Percentiles rank a stretch among this genome's conserved stretches.
Evolutionary conservation across 2,329 filamentous ascomycete species (phyloP).

Genomic region (Curvularia sp.): DNA sequence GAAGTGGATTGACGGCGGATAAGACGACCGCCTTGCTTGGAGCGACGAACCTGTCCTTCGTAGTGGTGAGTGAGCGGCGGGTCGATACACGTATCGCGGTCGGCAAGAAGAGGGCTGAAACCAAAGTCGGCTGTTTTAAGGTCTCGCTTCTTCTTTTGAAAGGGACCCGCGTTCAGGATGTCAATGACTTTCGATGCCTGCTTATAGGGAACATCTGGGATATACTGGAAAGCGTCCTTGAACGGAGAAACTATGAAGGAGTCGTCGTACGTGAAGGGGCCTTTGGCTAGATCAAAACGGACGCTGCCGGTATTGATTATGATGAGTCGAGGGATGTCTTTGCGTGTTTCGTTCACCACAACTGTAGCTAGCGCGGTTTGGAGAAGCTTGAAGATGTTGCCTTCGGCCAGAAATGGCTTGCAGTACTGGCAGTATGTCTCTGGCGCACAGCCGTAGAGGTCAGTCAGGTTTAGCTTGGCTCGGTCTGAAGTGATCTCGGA

Average conservation of each 20-base stretch:
- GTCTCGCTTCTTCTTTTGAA: slow-evolving; percentile 46
- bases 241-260: slow-evolving; percentile 65
- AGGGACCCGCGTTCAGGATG: slow-evolving; percentile 55
- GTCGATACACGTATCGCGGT: slow-evolving; percentile 58
- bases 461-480: slow-evolving; percentile 61
- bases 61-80: slow-evolving; percentile 50
- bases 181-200: slow-evolving; percentile 52
- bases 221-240: slow-evolving; percentile 60
- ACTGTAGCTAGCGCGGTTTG: slow-evolving; percentile 58
- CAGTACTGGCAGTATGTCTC: slow-evolving; percentile 66
- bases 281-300: slow-evolving; percentile 68
- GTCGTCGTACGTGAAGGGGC: slow-evolving; percentile 65
- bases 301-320: slow-evolving; percentile 67
- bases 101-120: slow-evolving; percentile 47
- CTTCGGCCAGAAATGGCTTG: slow-evolving; percentile 59
- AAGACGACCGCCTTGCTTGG: slow-evolving; percentile 49
- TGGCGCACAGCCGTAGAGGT: slow-evolving; percentile 67
- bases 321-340: slow-evolving; percentile 61
- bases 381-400: slow-evolving; percentile 64
- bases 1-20: slow-evolving; percentile 58
- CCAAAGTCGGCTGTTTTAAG: slow-evolving; percentile 43
- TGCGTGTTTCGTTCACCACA: slow-evolving; percentile 61
- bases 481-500: slow-evolving; percentile 60
- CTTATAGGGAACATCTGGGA: slow-evolving; percentile 60
- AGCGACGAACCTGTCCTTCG: slow-evolving; percentile 32